These are phyloP conservation scores for Chenopodium quinoa DNA, from an alignment of 148 eudicot genomes.

Conservation along the genomic window DNA sequence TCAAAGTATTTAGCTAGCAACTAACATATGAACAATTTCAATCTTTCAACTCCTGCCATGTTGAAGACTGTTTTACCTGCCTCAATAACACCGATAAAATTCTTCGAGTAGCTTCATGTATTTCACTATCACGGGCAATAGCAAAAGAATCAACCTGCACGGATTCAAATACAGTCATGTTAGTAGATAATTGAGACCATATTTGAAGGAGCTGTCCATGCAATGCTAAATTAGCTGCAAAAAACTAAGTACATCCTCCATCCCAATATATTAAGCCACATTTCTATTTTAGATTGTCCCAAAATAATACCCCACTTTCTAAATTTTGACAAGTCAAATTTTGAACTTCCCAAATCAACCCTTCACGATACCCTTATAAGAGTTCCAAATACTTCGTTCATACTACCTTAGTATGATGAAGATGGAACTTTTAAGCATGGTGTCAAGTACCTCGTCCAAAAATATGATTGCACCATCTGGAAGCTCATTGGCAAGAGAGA, in stretches of 20 bases:
- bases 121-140: constrained; percentile 90
- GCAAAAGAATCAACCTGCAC: constrained; percentile 95
- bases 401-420: neutral
- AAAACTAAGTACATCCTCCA: neutral
- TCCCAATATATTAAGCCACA: neutral
- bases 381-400: neutral
- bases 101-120: constrained; percentile 95
- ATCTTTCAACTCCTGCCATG: neutral
- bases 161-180: constrained; percentile 4
- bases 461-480: constrained; percentile 86
- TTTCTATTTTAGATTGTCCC: neutral
- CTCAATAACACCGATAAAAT: constrained; percentile 79
- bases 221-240: neutral
- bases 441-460: constrained; percentile 76
- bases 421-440: neutral
- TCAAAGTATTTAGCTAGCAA: neutral
- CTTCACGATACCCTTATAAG: neutral
- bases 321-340: neutral
- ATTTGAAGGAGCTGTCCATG: neutral
- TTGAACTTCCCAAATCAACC: neutral
- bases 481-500: constrained; percentile 90
- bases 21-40: neutral
- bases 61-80: constrained; percentile 51
- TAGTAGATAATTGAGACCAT: neutral
- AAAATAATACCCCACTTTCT: neutral